Conservation (phyloP, 2,329 filamentous ascomycete genomes). For the Decorospora gaudefroyi region DNA sequence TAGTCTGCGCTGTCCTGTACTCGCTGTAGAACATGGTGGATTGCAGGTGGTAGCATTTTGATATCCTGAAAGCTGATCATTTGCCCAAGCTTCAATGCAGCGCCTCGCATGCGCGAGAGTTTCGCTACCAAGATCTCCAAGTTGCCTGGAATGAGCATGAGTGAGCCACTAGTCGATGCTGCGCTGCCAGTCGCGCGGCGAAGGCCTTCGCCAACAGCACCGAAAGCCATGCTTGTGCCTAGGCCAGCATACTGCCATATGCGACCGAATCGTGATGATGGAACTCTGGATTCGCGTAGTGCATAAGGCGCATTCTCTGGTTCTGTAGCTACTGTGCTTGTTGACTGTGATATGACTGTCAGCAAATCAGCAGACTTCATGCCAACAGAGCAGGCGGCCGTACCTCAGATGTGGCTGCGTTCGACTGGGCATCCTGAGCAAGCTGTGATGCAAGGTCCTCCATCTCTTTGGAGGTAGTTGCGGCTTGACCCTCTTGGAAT, state of each 20-base stretch:
- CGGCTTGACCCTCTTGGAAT: constrained; percentile 15
- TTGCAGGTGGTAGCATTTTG: constrained; percentile 86
- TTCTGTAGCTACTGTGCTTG: constrained; percentile 30
- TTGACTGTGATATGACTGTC: constrained; percentile 49
- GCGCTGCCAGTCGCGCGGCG: constrained; percentile 75
- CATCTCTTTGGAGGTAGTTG: constrained; percentile 45
- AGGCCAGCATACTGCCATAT: constrained; percentile 95
- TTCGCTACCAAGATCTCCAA: constrained; percentile 93
- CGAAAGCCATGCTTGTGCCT: constrained; percentile 92
- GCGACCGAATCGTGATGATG: constrained; percentile 81
- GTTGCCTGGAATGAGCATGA: constrained; percentile 86
- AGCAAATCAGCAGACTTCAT: constrained; percentile 51
- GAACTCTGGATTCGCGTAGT: constrained; percentile 86
- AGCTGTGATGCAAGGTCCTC: constrained; percentile 55
- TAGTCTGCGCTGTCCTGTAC: constrained; percentile 97
- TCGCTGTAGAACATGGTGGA: constrained; percentile 87
- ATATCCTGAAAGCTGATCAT: constrained; percentile 98
- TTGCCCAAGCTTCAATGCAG: constrained; percentile 94
- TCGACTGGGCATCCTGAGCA: constrained; percentile 49
- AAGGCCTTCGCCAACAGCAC: constrained; percentile 82
- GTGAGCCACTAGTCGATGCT: constrained; percentile 64
- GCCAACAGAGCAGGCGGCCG: constrained; percentile 1
- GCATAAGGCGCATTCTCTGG: constrained; percentile 59
- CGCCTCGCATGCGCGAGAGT: constrained; percentile 93
- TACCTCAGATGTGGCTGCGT: constrained; percentile 39